These are phyloP conservation scores for Colletotrichum eremochloae DNA, from an alignment of 2,329 filamentous ascomycete species.

Conservation along the genomic window DNA sequence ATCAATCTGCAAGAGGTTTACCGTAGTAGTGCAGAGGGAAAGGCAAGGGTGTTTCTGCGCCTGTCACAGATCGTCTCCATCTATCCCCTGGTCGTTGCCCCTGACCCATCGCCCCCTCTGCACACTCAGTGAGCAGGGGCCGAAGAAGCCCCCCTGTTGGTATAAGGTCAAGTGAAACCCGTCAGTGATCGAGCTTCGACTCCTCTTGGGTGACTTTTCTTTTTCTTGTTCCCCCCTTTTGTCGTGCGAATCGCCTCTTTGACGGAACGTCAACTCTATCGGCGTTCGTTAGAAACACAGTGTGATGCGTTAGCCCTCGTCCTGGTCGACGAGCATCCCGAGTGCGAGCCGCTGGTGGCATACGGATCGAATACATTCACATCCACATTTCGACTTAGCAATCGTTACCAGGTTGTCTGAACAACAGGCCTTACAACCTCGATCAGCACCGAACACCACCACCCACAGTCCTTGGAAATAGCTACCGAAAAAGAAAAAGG, in stretches of 20 bases:
- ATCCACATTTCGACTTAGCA: background rate
- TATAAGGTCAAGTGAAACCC: slow-evolving; percentile 32
- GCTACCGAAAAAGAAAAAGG: background rate
- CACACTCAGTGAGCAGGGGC: background rate
- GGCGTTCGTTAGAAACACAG: background rate
- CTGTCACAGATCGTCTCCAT: slow-evolving; percentile 24
- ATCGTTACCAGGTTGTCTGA: background rate
- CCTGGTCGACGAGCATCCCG: slow-evolving; percentile 9
- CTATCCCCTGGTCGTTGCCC: slow-evolving; percentile 17
- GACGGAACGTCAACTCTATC: background rate
- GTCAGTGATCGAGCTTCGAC: slow-evolving; percentile 8
- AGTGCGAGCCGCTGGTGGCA: slow-evolving; percentile 23
- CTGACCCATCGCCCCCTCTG: slow-evolving; percentile 8
- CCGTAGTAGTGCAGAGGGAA: background rate
- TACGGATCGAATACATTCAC: background rate
- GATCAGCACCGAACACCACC: background rate
- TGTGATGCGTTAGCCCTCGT: slow-evolving; percentile 18
- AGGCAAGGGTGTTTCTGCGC: slow-evolving; percentile 14
- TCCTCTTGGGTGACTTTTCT: background rate
- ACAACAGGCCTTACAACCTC: background rate
- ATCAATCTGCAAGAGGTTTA: background rate
- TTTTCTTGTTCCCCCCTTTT: background rate
- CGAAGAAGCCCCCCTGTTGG: background rate
- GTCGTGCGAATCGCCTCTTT: background rate
- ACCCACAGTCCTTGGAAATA: background rate